Conservation (phyloP, 2,329 filamentous ascomycete species). For the Fusarium drepaniforme region DNA sequence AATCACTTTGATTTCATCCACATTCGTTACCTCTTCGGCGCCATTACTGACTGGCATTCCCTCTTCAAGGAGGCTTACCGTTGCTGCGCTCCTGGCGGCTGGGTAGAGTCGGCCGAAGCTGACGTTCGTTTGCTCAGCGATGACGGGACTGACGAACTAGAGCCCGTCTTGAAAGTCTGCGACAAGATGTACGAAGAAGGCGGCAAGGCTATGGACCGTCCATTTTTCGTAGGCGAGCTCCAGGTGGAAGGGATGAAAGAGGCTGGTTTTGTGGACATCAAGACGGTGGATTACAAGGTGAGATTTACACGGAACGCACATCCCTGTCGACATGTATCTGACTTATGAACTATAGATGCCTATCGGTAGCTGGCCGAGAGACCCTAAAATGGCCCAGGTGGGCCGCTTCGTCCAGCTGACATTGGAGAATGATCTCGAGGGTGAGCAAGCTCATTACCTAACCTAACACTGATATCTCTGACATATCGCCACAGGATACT, state of each 20-base stretch:
- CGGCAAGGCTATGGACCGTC: slow-evolving; percentile 6
- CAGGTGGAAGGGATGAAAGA: slow-evolving; percentile 18
- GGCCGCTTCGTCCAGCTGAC: slow-evolving; percentile 20
- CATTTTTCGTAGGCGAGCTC: slow-evolving; percentile 10
- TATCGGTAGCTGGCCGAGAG: slow-evolving; percentile 16
- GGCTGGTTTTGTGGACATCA: slow-evolving; percentile 20
- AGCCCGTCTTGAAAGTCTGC: slow-evolving; percentile 4
- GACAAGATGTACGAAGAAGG: slow-evolving; percentile 14
- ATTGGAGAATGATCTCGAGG: slow-evolving; percentile 20
- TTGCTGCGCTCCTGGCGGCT: slow-evolving; percentile 12
- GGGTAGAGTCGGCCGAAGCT: slow-evolving; percentile 19
- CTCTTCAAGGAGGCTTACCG: slow-evolving; percentile 16
- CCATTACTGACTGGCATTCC: slow-evolving; percentile 7
- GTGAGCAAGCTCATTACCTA: not conserved
- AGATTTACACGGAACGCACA: not conserved
- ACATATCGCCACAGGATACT: slow-evolving; percentile 5
- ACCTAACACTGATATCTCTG: not conserved
- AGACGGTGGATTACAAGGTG: slow-evolving; percentile 10
- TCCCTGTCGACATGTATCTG: fast-evolving
- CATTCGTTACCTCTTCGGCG: slow-evolving; percentile 21
- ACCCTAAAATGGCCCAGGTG: slow-evolving; percentile 11
- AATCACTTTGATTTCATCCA: slow-evolving; percentile 17
- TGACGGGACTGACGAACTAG: slow-evolving; percentile 11
- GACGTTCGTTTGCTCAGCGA: slow-evolving; percentile 14
- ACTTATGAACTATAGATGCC: not conserved